These are phyloP conservation scores for Boletus rufocinnamomeus DNA, from an alignment of 768 basidiomycete genomes.

Conservation along the genomic window DNA sequence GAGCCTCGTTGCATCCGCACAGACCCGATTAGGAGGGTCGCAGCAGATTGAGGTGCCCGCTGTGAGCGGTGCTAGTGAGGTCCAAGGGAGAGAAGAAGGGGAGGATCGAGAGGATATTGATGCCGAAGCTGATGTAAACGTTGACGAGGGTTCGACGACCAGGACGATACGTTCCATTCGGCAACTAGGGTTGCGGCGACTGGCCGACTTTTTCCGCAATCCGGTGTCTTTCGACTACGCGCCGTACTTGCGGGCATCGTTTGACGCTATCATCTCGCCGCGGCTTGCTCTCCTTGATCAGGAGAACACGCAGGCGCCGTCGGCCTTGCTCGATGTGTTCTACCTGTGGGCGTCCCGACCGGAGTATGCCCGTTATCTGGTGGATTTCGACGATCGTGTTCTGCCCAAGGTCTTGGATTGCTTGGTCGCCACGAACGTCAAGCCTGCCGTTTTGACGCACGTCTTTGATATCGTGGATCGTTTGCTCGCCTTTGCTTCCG, in stretches of 20 bases:
- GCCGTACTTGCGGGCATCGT: constrained; percentile 67
- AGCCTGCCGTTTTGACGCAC: constrained; percentile 75
- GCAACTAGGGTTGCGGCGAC: constrained; percentile 80
- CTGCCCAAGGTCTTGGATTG: constrained; percentile 83
- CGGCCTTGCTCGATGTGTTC: constrained; percentile 84
- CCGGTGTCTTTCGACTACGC: constrained; percentile 74
- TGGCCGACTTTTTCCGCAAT: constrained; percentile 84
- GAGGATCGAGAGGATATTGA: constrained; percentile 40
- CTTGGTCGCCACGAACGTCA: constrained; percentile 80
- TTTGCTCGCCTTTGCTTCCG: constrained; percentile 56
- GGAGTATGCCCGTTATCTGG: constrained; percentile 62
- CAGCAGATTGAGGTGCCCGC: constrained; percentile 25
- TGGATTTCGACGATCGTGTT: constrained; percentile 64
- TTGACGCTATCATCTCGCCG: constrained; percentile 75
- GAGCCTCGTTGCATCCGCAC: constrained; percentile 64
- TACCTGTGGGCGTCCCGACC: constrained; percentile 67
- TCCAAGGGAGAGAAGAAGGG: constrained; percentile 37
- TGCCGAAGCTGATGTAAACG: constrained; percentile 37
- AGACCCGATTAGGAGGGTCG: constrained; percentile 47
- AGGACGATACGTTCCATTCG: constrained; percentile 63
- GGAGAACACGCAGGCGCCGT: constrained; percentile 93
- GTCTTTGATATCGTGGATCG: constrained; percentile 86
- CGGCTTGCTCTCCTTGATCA: constrained; percentile 70
- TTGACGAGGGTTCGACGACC: constrained; percentile 32
- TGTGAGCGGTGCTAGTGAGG: constrained; percentile 25